Conservation (phyloP, 371 early-diverging fungal genomes). For the Nematocida major region DNA sequence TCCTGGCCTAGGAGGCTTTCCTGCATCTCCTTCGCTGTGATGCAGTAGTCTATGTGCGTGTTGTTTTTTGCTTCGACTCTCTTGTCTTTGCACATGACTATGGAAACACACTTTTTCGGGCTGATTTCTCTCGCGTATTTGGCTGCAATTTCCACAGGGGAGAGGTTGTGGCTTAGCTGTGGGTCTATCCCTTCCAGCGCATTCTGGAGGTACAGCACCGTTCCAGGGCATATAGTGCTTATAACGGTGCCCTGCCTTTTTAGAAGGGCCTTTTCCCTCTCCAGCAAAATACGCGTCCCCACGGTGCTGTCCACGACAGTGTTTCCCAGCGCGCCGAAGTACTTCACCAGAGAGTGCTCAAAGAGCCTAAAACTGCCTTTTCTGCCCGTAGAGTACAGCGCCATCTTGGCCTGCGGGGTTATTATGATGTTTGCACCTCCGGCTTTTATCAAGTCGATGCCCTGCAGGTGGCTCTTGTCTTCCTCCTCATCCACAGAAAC, state of each 20-base stretch:
- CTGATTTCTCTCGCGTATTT: background rate
- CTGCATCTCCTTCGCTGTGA: conserved; percentile 28
- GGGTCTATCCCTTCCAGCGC: conserved; percentile 5
- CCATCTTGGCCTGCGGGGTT: conserved; percentile 36
- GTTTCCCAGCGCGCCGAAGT: background rate
- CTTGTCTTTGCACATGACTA: conserved; percentile 47
- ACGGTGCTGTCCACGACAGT: conserved; percentile 14
- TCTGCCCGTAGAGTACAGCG: background rate
- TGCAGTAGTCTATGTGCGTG: background rate
- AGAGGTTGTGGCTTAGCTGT: background rate
- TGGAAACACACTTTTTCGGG: background rate
- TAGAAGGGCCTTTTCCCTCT: background rate
- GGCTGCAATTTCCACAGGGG: conserved; percentile 37
- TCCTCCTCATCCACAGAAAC: background rate
- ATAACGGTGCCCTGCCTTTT: background rate
- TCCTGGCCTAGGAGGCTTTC: background rate
- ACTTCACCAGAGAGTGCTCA: conserved; percentile 3
- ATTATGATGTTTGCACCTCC: conserved; percentile 8
- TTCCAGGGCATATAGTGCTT: conserved; percentile 35
- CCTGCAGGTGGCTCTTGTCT: background rate
- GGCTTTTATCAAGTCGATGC: background rate
- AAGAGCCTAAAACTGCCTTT: conserved; percentile 16
- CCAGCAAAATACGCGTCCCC: background rate
- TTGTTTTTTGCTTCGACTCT: conserved; percentile 39
- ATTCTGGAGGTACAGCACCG: conserved; percentile 18